Percentiles rank a stretch among this genome's conserved stretches.
Conservation (phyloP, 352 stramenopile species). For the Pythium brassicae region DNA sequence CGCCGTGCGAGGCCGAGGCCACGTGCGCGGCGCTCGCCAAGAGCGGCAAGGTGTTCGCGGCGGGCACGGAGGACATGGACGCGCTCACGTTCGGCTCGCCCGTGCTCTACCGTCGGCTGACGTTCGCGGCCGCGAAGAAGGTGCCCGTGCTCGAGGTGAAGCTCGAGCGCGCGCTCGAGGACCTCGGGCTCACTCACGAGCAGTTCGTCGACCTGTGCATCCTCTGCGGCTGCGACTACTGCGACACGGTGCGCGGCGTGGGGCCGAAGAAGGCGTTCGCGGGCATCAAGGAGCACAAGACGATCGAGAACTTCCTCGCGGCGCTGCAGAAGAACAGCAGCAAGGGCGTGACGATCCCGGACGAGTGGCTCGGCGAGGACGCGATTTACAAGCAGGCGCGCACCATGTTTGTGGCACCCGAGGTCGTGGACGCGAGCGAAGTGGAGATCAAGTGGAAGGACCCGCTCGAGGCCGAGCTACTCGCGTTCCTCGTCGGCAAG, state of each 20-base stretch:
- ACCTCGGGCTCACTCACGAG: conserved; percentile 90
- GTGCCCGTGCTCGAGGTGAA: conserved; percentile 91
- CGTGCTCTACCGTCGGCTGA: conserved; percentile 91
- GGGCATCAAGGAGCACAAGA: conserved; percentile 95
- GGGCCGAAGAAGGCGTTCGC: conserved; percentile 97
- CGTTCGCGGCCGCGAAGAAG: conserved; percentile 85
- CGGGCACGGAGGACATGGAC: conserved; percentile 99
- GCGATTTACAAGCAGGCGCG: conserved; percentile 92
- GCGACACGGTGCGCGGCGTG: conserved; percentile 95
- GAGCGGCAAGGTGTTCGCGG: conserved; percentile 91
- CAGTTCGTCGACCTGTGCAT: conserved; percentile 99
- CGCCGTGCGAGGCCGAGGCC: conserved; percentile 98
- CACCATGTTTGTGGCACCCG: conserved; percentile 89
- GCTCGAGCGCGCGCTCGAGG: conserved; percentile 88
- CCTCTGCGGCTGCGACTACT: conserved; percentile 99
- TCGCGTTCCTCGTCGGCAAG: conserved; percentile 95
- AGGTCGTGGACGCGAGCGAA: conserved; percentile 56
- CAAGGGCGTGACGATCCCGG: conserved; percentile 79
- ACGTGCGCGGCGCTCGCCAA: conserved; percentile 95
- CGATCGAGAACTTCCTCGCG: conserved; percentile 94
- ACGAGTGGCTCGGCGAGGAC: conserved; percentile 82
- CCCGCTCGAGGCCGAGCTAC: conserved; percentile 86
- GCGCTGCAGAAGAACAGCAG: conserved; percentile 83
- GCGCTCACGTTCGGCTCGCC: conserved; percentile 97
- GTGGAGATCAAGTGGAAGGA: conserved; percentile 94